Base-by-base conservation (phyloP, 805 yeast genomes). In the Cyberlindnera euphorbiae region DNA sequence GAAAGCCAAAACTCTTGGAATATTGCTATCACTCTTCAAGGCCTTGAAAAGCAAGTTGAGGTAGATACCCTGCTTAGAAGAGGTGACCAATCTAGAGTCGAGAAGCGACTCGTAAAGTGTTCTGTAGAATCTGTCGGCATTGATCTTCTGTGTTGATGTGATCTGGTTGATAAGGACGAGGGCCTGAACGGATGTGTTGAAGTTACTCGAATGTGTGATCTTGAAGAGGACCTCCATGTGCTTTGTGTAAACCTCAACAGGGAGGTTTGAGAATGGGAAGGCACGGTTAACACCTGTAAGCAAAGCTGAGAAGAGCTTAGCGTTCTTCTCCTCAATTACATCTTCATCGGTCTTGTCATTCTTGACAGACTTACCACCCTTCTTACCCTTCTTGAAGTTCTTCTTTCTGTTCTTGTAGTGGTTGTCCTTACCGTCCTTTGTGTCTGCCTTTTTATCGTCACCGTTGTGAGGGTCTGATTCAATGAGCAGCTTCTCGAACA, bases 251-350 rank as follows among this genome's bases (percentile, higher is more conserved):
- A 75, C 73, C 19, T 81, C 79, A 26, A 77, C 72, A 13, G 87
- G 79, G 36, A 93, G 66, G 45, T 77, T 71, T 2, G 95, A 79
- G 58, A 85, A 93, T 37, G 97, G 97, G 70, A 86, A 90, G 1
- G 97, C 89, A 63, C 98, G 83, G 59, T 93, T 93, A 40, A 93
- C 74, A 49, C 98, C 98, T 1, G 98, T 87, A 47, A 93, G 73
- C 38, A 93, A 71, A 12, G 96, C 96, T 19, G 96, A 79, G 50
- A 90, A 86, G 49, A 90, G 63, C 52, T 84, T 85, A 29, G 94
- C 73, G 52, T 80, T 83, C 50, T 81, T 85, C 57, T 93, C 97
- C 53, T 87, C 85, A 16, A 66, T 42, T 1, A 81, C 62, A 48
- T 83, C 90, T 28, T 62, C 64, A 43, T 78, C 84, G 10, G 80